Evolutionary conservation across 179 eudicot genomes (phyloP), one percentile per base, ranked within the genome.

Genomic region (Monotropa hypopitys): DNA sequence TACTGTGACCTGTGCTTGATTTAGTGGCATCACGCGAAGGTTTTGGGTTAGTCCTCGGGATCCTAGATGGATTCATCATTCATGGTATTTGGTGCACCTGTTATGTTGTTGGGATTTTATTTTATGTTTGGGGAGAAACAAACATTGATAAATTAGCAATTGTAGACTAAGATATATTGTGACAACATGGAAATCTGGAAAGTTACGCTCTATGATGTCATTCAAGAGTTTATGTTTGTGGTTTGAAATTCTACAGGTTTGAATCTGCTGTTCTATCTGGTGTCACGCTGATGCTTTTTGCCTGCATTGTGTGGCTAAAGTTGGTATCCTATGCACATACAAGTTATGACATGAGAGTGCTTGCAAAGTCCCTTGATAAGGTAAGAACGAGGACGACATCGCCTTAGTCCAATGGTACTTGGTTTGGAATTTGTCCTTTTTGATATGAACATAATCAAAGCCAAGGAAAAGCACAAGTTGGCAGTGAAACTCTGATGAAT

Each of bases 321-420:
- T 82, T 95, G 91, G 92, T 95, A 65, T 95, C 99, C 69, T 95
- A 86, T 84, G 98, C 97, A 50, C 99, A 95, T 86, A 93, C 99
- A 75, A 95, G 85, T 82, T 86, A 86, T 46, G 99, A 95, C 70
- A 86, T 93, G 94, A 86, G 99, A 77, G 84, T 84, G 35, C 85
- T 89, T 62, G 89, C 91, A 50, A 91, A 89, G 80, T 80, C 89
- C 57, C 75, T 82, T 57, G 76, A 78, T 53, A 85, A 93, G 98
- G 99, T 95, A 86, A 79, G 40, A 67, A 1, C 51, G 38, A 32
- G 51, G 33, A 51, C 62, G n/a, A n/a, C 74, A 49, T 76, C 71
- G n/a, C 28, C 7, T 33, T 57, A 72, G 32, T 78, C 46, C 65
- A 46, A 40, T 53, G 73, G 73, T 80, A 74, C 12, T 73, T 79